A percentile compares a stretch with the other conserved stretches of the same genome.
These are phyloP conservation scores for Poteriospumella lacustris DNA, from an alignment of 108 stramenopile genomes.

Conservation along the genomic window DNA sequence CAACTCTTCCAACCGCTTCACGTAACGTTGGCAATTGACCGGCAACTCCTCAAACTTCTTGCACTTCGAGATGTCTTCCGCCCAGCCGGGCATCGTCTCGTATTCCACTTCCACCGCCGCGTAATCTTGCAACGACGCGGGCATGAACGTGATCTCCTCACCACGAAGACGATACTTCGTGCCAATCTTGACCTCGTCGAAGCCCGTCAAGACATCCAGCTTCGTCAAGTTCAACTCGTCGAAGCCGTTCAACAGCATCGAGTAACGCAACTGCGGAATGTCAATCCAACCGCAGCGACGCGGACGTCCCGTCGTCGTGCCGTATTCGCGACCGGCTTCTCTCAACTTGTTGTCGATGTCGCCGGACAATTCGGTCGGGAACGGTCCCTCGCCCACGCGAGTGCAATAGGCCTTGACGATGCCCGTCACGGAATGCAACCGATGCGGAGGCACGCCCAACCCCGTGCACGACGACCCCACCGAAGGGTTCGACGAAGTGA, in stretches of 20 bases:
- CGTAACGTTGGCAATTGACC: conserved; percentile 78
- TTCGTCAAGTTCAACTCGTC: conserved; percentile 93
- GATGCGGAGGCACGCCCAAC: conserved; percentile 85
- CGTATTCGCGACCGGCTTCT: conserved; percentile 85
- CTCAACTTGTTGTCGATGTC: conserved; percentile 54
- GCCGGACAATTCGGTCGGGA: conserved; percentile 81
- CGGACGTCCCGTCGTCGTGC: conserved; percentile 71
- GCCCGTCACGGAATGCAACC: conserved; percentile 84
- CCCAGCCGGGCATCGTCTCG: conserved; percentile 90
- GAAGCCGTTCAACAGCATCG: conserved; percentile 87
- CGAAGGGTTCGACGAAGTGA: conserved; percentile 90
- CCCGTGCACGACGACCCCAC: conserved; percentile 94
- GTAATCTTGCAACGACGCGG: conserved; percentile 25
- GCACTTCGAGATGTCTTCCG: conserved; percentile 76
- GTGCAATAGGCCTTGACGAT: conserved; percentile 98
- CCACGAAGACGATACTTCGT: neutral
- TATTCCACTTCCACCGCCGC: conserved; percentile 83
- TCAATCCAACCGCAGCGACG: conserved; percentile 92
- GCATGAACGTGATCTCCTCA: neutral
- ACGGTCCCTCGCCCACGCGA: conserved; percentile 97
- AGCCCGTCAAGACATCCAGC: conserved; percentile 91
- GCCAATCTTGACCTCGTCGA: conserved; percentile 71
- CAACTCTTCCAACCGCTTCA: conserved; percentile 81
- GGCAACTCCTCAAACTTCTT: conserved; percentile 89
- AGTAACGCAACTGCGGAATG: conserved; percentile 89